Percentiles rank a stretch among this genome's conserved stretches.
These are phyloP conservation scores for Stephanodiscus minutulus DNA, from an alignment of 108 stramenopile species.

Conservation along the genomic window DNA sequence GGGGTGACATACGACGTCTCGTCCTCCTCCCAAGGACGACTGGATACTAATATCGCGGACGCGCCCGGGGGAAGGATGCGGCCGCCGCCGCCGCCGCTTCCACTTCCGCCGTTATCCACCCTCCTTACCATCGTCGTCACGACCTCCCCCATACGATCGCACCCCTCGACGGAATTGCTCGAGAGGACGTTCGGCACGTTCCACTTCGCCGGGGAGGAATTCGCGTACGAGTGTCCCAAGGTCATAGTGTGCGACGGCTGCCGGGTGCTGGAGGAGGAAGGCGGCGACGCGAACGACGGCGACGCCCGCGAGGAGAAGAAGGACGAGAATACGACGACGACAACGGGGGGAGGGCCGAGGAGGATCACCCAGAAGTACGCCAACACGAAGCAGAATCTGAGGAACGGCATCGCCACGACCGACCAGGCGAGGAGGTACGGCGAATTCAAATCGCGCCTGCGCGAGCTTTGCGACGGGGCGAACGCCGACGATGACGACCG, in stretches of 20 bases:
- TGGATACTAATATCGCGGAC: neutral
- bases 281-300: constrained; percentile 14
- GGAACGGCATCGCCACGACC: constrained; percentile 74
- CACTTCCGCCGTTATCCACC: constrained; percentile 53
- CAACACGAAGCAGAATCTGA: constrained; percentile 76
- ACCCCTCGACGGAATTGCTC: constrained; percentile 82
- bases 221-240: constrained; percentile 77
- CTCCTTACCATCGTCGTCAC: constrained; percentile 81
- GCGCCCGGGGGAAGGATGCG: neutral
- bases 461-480: constrained; percentile 53
- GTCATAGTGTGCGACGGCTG: constrained; percentile 83
- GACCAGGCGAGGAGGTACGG: constrained; percentile 69
- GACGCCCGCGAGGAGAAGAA: constrained; percentile 28
- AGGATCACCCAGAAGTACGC: constrained; percentile 60
- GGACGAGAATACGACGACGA: constrained; percentile 13
- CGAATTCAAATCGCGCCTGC: constrained; percentile 62
- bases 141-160: constrained; percentile 81
- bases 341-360: neutral
- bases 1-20: no score
- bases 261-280: constrained; percentile 45
- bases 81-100: neutral
- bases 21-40: neutral
- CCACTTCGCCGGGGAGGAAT: constrained; percentile 61
- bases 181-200: constrained; percentile 78
- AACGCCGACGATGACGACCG: neutral